A percentile compares a stretch with the other conserved stretches of the same genome.
Evolutionary conservation across 1,284 basidiomycete genomes (phyloP).

Genomic region (Naganishia sp.): DNA sequence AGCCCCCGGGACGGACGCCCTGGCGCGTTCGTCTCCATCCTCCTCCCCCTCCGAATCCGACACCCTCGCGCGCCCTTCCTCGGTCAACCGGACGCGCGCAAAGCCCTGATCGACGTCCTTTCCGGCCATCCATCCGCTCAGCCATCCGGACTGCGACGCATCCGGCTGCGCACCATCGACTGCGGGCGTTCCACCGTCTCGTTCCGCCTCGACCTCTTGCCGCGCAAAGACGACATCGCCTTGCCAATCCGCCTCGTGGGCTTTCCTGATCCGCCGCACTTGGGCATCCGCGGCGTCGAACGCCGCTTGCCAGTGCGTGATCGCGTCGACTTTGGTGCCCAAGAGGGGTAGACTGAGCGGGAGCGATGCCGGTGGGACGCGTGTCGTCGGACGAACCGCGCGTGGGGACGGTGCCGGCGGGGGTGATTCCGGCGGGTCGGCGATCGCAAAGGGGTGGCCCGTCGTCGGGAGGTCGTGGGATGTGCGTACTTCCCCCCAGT

Average conservation of each 20-base stretch:
- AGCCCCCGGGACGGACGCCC: not conserved
- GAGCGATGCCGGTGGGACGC: slow-evolving; percentile 15
- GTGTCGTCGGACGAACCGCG: slow-evolving; percentile 15
- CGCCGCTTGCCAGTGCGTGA: slow-evolving; percentile 76
- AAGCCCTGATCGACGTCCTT: slow-evolving; percentile 24
- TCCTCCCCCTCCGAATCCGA: slow-evolving; percentile 14
- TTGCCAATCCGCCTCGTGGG: slow-evolving; percentile 27
- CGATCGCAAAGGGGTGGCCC: slow-evolving; percentile 18
- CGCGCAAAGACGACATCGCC: slow-evolving; percentile 7
- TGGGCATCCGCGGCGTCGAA: slow-evolving; percentile 77
- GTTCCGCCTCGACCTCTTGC: slow-evolving; percentile 43
- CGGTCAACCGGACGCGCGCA: slow-evolving; percentile 15
- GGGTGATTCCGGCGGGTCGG: not conserved
- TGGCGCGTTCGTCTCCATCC: not conserved
- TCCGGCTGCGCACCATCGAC: not conserved
- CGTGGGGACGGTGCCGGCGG: not conserved
- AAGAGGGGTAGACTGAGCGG: slow-evolving; percentile 41
- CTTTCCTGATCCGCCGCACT: slow-evolving; percentile 54
- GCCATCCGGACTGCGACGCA: not conserved
- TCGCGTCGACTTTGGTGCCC: slow-evolving; percentile 69
- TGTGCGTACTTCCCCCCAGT: slow-evolving; percentile 31
- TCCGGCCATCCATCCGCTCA: slow-evolving; percentile 22
- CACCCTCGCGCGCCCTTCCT: slow-evolving; percentile 9
- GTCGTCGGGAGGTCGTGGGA: slow-evolving; percentile 20
- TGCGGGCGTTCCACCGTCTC: slow-evolving; percentile 50